Conservation (phyloP, 352 stramenopile species). For the Saprolegnia diclina region DNA sequence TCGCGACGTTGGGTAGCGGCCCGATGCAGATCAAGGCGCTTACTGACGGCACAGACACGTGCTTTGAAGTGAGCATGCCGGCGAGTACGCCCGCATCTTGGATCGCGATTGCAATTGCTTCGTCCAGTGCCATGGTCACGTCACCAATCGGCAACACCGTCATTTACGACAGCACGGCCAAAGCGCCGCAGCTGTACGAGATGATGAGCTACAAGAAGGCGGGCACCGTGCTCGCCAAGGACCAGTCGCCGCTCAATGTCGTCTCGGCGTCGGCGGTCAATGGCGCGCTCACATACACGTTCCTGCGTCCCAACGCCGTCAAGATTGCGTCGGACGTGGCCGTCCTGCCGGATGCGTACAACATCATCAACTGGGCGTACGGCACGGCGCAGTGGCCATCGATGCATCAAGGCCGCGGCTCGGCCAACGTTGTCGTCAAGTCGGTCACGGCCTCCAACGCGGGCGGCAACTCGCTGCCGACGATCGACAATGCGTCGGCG, state of each 20-base stretch:
- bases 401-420: constrained; percentile 6
- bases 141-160: constrained; percentile 2
- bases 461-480: background rate
- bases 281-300: constrained; percentile 8
- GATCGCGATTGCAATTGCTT: background rate
- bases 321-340: constrained; percentile 3
- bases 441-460: background rate
- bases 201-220: constrained; percentile 11
- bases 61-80: constrained; percentile 6
- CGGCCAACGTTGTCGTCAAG: background rate
- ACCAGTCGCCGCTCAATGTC: background rate
- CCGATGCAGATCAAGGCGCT: constrained; percentile 10
- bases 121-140: constrained; percentile 5
- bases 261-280: background rate
- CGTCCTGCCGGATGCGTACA: background rate
- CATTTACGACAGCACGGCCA: background rate
- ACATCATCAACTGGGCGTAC: constrained; percentile 4
- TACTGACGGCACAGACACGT: background rate
- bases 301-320: background rate
- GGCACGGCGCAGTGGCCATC: background rate
- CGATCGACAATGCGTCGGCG: background rate
- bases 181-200: background rate
- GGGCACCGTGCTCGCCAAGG: background rate
- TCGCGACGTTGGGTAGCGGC: background rate
- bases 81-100: background rate